These are phyloP conservation scores for Quercus rubra DNA, from an alignment of 306 rosid species.

Conservation along the genomic window DNA sequence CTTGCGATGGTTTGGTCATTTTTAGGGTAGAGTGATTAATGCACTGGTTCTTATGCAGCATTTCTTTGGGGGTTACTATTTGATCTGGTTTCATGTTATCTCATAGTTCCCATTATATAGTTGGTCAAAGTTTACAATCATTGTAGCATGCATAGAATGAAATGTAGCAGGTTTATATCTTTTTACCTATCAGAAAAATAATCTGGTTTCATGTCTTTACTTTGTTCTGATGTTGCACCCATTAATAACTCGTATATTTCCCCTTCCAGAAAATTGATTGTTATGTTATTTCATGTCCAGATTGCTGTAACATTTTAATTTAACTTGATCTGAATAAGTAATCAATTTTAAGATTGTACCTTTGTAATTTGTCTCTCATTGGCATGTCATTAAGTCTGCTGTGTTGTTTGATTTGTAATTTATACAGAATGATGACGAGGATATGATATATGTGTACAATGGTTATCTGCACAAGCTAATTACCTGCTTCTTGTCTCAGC, in stretches of 20 bases:
- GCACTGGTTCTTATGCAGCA: neutral
- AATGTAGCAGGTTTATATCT: no score
- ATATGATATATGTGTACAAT: conserved; percentile 88
- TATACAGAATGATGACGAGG: conserved; percentile 91
- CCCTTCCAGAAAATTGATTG: neutral
- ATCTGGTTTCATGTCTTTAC: neutral
- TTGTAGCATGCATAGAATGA: no score
- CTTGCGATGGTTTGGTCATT: no score
- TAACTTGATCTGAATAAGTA: neutral
- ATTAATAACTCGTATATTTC: neutral
- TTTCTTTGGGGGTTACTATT: neutral
- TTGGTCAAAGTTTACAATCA: no score
- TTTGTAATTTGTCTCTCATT: conserved; percentile 19
- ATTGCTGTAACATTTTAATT: neutral
- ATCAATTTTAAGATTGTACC: neutral
- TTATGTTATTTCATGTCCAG: neutral
- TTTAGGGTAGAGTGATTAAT: neutral
- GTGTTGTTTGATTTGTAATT: conserved; percentile 4
- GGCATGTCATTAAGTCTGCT: conserved; percentile 19
- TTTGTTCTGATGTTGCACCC: neutral
- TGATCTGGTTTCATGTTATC: neutral
- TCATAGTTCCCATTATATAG: no score
- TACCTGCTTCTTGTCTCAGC: conserved; percentile 81
- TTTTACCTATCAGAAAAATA: no score
- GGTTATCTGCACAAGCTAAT: conserved; percentile 92